A percentile compares a stretch with the other conserved stretches of the same genome.
Evolutionary conservation across 176 grass and related monocot genomes (phyloP).

Genomic region (Oryza glaberrima): DNA sequence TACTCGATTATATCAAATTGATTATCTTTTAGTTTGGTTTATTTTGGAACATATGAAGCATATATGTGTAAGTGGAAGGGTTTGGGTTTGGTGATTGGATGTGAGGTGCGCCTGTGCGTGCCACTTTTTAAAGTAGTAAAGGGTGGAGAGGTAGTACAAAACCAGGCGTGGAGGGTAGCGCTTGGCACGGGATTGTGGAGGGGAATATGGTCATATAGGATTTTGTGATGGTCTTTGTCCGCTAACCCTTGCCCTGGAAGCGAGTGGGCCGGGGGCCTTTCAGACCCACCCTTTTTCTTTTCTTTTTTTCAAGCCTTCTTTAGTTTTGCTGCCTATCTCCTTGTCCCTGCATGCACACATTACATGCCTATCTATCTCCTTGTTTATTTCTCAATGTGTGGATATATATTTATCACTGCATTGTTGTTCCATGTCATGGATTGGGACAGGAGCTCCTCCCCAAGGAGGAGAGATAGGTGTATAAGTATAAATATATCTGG

Average conservation of each 20-base stretch:
- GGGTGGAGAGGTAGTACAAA: slow-evolving; percentile 80
- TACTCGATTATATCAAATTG: too few species aligned
- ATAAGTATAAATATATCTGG: background rate
- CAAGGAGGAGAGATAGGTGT: background rate
- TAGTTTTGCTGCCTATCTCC: slow-evolving; percentile 31
- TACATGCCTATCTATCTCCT: slow-evolving; percentile 5
- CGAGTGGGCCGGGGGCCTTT: background rate
- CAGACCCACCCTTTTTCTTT: slow-evolving; percentile 2
- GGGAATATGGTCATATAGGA: slow-evolving; percentile 81
- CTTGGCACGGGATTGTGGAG: slow-evolving; percentile 62
- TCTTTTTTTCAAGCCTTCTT: slow-evolving; percentile 32
- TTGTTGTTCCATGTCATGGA: background rate
- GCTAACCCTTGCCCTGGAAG: slow-evolving; percentile 54
- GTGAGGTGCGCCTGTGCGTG: slow-evolving; percentile 45
- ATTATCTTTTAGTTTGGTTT: too few species aligned
- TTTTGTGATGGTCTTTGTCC: slow-evolving; percentile 73
- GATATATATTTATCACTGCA: slow-evolving; percentile 44
- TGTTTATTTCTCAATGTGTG: slow-evolving; percentile 1
- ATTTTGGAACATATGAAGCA: too few species aligned
- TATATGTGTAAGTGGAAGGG: background rate
- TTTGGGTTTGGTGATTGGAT: slow-evolving; percentile 66
- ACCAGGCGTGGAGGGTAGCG: slow-evolving; percentile 52
- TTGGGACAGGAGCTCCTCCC: background rate
- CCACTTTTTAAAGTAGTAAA: slow-evolving; percentile 80
- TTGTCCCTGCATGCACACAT: slow-evolving; percentile 21